phyloP scores from a whole-genome alignment of 306 rosid species.

The Hippophae rhamnoides region DNA sequence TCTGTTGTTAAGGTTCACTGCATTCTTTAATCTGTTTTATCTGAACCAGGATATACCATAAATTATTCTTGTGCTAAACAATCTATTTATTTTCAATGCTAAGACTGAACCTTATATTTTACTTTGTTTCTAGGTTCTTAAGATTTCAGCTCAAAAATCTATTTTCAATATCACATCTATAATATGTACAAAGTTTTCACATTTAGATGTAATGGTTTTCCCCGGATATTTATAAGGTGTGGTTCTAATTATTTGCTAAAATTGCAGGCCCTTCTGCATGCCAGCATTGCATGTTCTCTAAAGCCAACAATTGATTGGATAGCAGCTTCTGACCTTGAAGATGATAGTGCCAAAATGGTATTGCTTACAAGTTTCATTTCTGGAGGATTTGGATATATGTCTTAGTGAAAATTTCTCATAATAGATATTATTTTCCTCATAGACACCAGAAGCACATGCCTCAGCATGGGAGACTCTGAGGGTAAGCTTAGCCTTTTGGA shows the following conservation, averaged over 20 bases:
- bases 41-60: neutral
- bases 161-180: neutral
- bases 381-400: constrained; percentile 14
- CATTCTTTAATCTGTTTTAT: constrained; percentile 14
- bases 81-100: neutral
- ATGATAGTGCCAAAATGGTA: constrained; percentile 72
- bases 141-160: neutral
- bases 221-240: neutral
- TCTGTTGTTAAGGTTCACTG: constrained; percentile 82
- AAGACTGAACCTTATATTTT: neutral
- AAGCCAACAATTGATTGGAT: constrained; percentile 93
- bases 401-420: constrained; percentile 17
- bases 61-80: neutral
- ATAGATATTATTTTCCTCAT: constrained; percentile 19
- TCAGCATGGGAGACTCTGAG: constrained; percentile 78
- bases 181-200: neutral
- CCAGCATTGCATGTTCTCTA: constrained; percentile 73
- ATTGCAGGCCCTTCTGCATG: constrained; percentile 94
- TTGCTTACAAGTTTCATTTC: constrained; percentile 16
- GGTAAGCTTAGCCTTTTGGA: constrained; percentile 28
- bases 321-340: constrained; percentile 99
- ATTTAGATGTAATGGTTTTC: neutral
- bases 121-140: neutral
- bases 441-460: constrained; percentile 90
- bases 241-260: constrained; percentile 5